phyloP scores from a whole-genome alignment of 2,329 filamentous ascomycete species.

The Pyricularia grisea region DNA sequence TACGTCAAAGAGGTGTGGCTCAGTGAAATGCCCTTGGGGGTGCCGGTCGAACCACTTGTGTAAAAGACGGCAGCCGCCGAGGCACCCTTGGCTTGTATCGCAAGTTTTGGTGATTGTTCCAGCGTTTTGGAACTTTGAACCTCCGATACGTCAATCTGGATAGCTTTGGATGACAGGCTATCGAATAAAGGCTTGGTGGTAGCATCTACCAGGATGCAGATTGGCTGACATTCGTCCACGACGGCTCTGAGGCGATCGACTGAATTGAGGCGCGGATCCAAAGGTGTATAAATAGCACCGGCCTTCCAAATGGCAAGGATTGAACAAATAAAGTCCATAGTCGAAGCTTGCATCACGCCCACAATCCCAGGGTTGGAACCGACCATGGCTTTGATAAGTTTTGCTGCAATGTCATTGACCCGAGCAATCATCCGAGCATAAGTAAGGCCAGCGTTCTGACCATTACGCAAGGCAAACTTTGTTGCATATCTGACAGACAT shows the following conservation, averaged over 20 bases:
- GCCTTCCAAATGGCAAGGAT: background rate
- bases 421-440: background rate
- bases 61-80: slow-evolving; percentile 29
- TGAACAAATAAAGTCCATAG: slow-evolving; percentile 17
- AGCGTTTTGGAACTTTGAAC: background rate
- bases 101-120: background rate
- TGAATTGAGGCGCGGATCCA: background rate
- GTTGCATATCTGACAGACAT: background rate
- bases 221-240: background rate
- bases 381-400: background rate
- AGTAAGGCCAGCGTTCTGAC: background rate
- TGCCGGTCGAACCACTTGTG: slow-evolving; percentile 48
- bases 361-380: slow-evolving; percentile 17
- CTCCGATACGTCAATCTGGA: background rate
- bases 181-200: background rate
- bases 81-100: background rate
- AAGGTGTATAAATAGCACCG: background rate
- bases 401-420: background rate
- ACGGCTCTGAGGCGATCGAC: background rate
- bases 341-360: slow-evolving; percentile 27
- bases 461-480: background rate
- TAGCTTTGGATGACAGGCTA: background rate
- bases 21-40: slow-evolving; percentile 49
- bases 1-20: slow-evolving; percentile 47
- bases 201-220: background rate